Base-by-base conservation (phyloP, 768 basidiomycete genomes). In the Boletus coccyginus region DNA sequence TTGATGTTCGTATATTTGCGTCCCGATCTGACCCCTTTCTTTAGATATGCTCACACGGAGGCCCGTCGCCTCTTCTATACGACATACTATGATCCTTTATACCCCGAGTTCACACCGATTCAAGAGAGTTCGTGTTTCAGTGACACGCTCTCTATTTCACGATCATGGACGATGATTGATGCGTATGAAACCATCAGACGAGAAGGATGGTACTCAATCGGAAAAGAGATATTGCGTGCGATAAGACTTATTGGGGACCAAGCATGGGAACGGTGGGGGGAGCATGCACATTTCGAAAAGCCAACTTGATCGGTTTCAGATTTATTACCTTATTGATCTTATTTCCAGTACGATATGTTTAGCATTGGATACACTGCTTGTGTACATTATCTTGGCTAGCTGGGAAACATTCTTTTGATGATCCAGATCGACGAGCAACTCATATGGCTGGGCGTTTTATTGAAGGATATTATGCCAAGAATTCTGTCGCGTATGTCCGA, bases 31-130 rank as follows among this genome's bases (percentile, higher is more conserved):
- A 55, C 53, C 32, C 46, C 16, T 61, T 50, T 49, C 43, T 46
- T 84, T 10, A 71, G 70, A 60, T 73, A 68, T 39, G 88, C 61
- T 59, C 83, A 62, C 77, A 78, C 56, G 62, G 72, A 46, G 67
- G 82, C 86, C 44, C 77, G 69, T 64, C 75, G 81, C 24, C 73
- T 83, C 32, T 91, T 88, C 70, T 75, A 90, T 62, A 87, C 84
- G 57, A 85, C 81, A 56, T 91, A 90, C 62, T 90, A 87, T 63
- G 88, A 92, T 66, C 86, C 90, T 54, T 83, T 88, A 72, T 82
- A 88, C 66, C 85, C 87, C 16, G 85, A 90, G 64, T 77, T 90
- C 51, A 80, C 88, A 66, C 70, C 85, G 43, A 47, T 80, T 76
- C 72, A 67, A 69, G 62, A 55, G 29, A 57, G 40, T 47, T 60